Base-by-base conservation (phyloP, 352 stramenopile genomes). In the Halophytophthora polymorphica region DNA sequence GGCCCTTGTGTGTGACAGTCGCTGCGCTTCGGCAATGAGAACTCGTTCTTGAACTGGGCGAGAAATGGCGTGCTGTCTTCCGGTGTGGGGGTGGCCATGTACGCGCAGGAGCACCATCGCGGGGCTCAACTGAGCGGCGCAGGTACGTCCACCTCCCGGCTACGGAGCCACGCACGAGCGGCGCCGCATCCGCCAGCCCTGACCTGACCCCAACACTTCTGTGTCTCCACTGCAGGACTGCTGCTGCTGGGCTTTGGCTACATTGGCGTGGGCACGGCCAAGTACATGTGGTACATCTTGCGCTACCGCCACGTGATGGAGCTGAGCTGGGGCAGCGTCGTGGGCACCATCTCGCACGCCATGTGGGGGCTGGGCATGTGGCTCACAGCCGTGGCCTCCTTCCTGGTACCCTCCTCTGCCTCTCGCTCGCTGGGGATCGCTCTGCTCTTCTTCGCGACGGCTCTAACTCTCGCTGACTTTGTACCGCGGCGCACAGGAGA, bases 211-310 rank as follows among this genome's bases (percentile, higher is more conserved):
- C n/a, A n/a, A n/a, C n/a, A n/a, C n/a, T n/a, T n/a, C n/a, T n/a
- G n/a, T n/a, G n/a, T n/a, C n/a, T n/a, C n/a, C 8, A 8, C 25
- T 55, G 15, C 37, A 86, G 74, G 79, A 2, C 58, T 92, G 45
- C 64, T 94, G 63, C 61, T 94, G 12, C 64, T 94, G 35, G 81
- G 83, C 54, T 94, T 94, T 55, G 83, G 83, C 48, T 94, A 92
- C 66, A 92, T 94, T 69, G 83, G 83, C 48, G 83, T 92, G 42
- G 83, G 83, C 47, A 91, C 81, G 35, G 70, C 76, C 55, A 94
- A 94, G 74, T 94, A 94, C 75, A 90, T 94, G 69, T 90, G 89
- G 73, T 94, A 94, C 64, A 89, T 94, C 57, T 66, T 92, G 53
- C 83, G 83, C 54, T 94, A 90, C 64, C 81, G 83, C 54, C 77